These are phyloP conservation scores for Hagleromyces aurorensis DNA, from an alignment of 805 yeast species.

Conservation along the genomic window DNA sequence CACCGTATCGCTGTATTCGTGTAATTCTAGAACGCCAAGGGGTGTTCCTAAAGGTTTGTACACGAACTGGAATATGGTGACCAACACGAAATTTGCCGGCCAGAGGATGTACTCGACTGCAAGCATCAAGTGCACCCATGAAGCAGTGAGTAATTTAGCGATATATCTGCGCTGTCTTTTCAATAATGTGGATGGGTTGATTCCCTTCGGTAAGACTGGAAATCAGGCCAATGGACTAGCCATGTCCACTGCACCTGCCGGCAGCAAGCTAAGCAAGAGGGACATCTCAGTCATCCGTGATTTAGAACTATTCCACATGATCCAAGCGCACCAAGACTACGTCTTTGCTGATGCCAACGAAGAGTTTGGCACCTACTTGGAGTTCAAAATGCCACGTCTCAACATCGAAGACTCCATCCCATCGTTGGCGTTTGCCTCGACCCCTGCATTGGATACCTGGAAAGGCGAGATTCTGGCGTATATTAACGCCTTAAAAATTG, in stretches of 20 bases:
- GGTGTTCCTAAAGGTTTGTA: conserved; percentile 17
- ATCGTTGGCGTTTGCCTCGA: conserved; percentile 38
- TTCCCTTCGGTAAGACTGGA: conserved; percentile 15
- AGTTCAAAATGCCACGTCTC: conserved; percentile 43
- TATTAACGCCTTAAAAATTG: conserved; percentile 36
- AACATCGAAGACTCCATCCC: conserved; percentile 29
- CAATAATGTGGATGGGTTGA: conserved; percentile 28
- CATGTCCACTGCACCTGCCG: no score
- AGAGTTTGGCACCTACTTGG: conserved; percentile 46
- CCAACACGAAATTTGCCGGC: conserved; percentile 6
- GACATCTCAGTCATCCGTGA: conserved; percentile 11
- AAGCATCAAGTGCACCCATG: conserved; percentile 33
- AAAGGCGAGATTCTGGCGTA: conserved; percentile 32
- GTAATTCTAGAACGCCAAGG: conserved; percentile 10
- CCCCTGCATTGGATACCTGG: conserved; percentile 36
- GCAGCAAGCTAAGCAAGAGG: conserved; percentile 4
- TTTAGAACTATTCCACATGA: conserved; percentile 26
- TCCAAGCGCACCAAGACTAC: conserved; percentile 15
- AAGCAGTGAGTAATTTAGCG: conserved; percentile 53
- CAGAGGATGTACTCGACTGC: conserved; percentile 19
- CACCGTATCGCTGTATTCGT: conserved; percentile 7
- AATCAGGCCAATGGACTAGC: conserved; percentile 10
- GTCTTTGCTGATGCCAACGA: conserved; percentile 10
- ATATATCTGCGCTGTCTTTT: conserved; percentile 36
- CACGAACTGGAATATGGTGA: conserved; percentile 17